Conservation (phyloP, 148 eudicot species). For the Tetragonia tetragonoides region DNA sequence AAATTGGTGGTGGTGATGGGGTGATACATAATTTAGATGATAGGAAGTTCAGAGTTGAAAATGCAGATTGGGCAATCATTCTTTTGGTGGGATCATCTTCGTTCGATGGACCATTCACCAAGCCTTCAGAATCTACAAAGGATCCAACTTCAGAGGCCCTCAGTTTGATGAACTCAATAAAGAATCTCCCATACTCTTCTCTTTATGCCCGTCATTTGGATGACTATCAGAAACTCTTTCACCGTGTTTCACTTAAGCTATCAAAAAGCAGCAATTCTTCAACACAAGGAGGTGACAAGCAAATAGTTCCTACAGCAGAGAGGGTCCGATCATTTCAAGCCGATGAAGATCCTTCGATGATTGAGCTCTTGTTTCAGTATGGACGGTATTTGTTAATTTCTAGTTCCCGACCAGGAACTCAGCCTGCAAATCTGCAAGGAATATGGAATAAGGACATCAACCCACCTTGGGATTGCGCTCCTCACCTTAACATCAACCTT, state of each 20-base stretch:
- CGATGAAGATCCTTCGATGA: conserved; percentile 82
- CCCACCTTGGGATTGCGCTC: conserved; percentile 89
- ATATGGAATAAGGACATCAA: conserved; percentile 68
- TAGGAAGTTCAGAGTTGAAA: conserved; percentile 55
- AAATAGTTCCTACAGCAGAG: conserved; percentile 50
- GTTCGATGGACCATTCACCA: conserved; percentile 65
- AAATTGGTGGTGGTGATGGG: conserved; percentile 44
- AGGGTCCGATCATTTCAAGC: conserved; percentile 65
- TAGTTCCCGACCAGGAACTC: conserved; percentile 77
- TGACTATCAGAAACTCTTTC: conserved; percentile 81
- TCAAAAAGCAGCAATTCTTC: conserved; percentile 39
- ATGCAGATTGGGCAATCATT: conserved; percentile 68
- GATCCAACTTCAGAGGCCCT: conserved; percentile 53
- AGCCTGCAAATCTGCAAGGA: conserved; percentile 80
- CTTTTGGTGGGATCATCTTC: conserved; percentile 67
- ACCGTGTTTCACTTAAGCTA: conserved; percentile 71
- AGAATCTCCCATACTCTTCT: conserved; percentile 46
- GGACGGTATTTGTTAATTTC: conserved; percentile 86
- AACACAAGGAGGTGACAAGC: conserved; percentile 13
- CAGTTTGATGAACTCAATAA: conserved; percentile 36
- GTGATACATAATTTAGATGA: conserved; percentile 40
- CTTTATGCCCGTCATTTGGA: conserved; percentile 67
- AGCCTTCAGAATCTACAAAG: conserved; percentile 60
- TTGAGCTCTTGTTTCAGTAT: conserved; percentile 80
- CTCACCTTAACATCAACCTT: conserved; percentile 89